Conservation (phyloP, 805 yeast genomes). For the Metschnikowia lachancei region DNA sequence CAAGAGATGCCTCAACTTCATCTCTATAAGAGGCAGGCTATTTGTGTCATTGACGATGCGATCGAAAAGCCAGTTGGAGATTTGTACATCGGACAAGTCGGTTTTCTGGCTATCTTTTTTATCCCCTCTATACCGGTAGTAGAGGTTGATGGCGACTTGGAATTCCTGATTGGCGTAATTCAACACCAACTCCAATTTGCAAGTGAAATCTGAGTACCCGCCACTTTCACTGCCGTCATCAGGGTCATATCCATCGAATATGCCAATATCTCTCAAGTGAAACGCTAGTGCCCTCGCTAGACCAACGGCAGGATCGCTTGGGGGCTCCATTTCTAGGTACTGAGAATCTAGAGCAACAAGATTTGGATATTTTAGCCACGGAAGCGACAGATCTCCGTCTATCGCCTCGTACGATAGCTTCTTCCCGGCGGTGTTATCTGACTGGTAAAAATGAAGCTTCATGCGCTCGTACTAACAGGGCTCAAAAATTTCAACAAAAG, state of each 20-base stretch:
- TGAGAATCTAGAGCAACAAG: constrained; percentile 12
- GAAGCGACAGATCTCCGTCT: constrained; percentile 8
- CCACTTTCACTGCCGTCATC: constrained; percentile 12
- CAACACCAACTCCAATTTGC: constrained; percentile 13
- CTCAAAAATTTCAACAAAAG: neutral
- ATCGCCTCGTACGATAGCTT: constrained; percentile 12
- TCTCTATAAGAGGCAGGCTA: constrained; percentile 12
- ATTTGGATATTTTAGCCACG: constrained; percentile 15
- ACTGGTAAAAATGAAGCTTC: constrained; percentile 14
- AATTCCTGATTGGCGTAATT: constrained; percentile 5
- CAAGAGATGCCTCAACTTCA: constrained; percentile 15
- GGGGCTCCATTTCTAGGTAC: constrained; percentile 14
- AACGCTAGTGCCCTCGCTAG: constrained; percentile 17
- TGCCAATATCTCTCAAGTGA: constrained; percentile 16
- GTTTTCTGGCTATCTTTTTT: constrained; percentile 2
- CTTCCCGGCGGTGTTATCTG: constrained; percentile 12
- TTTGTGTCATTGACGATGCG: constrained; percentile 14
- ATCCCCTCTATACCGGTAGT: constrained; percentile 10
- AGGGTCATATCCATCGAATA: constrained; percentile 17
- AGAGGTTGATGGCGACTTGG: constrained; percentile 9
- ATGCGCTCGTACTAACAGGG: constrained; percentile 4
- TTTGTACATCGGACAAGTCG: constrained; percentile 13
- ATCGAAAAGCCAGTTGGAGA: constrained; percentile 15
- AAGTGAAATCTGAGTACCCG: constrained; percentile 7
- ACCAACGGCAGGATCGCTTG: constrained; percentile 13